These are phyloP conservation scores for Flaveria floridana DNA, from an alignment of 140 eudicot genomes.

Conservation along the genomic window DNA sequence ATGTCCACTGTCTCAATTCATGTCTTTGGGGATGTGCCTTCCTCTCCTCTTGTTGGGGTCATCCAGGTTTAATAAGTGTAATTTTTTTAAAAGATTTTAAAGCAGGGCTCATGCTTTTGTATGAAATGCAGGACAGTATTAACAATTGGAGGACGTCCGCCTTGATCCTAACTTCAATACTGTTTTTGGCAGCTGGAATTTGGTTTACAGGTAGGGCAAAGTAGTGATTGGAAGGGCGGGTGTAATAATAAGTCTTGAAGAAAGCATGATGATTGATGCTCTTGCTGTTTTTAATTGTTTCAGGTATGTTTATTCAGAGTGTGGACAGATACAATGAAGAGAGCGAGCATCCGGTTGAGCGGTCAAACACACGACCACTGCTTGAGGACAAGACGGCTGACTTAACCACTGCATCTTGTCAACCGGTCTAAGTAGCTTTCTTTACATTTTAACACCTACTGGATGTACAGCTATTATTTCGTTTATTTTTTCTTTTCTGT, in stretches of 20 bases:
- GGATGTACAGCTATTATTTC: constrained; percentile 24
- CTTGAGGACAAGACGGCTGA: constrained; percentile 49
- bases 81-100: background rate
- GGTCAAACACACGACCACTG: constrained; percentile 48
- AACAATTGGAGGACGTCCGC: constrained; percentile 82
- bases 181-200: constrained; percentile 69
- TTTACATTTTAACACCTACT: constrained; percentile 6
- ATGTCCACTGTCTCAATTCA: constrained; percentile 88
- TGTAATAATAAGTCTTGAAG: background rate
- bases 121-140: constrained; percentile 58
- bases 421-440: background rate
- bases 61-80: constrained; percentile 52
- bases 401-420: constrained; percentile 11
- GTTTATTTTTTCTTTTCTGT: background rate
- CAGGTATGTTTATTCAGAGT: constrained; percentile 68
- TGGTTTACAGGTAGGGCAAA: constrained; percentile 69
- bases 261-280: background rate
- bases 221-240: background rate
- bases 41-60: constrained; percentile 88
- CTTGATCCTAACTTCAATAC: constrained; percentile 60
- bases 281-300: background rate
- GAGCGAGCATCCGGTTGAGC: constrained; percentile 39
- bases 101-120: background rate
- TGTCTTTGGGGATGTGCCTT: constrained; percentile 87
- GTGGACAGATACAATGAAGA: constrained; percentile 76